Base-by-base conservation (phyloP, 805 yeast genomes). In the Suhomyces tanzawaensis region DNA sequence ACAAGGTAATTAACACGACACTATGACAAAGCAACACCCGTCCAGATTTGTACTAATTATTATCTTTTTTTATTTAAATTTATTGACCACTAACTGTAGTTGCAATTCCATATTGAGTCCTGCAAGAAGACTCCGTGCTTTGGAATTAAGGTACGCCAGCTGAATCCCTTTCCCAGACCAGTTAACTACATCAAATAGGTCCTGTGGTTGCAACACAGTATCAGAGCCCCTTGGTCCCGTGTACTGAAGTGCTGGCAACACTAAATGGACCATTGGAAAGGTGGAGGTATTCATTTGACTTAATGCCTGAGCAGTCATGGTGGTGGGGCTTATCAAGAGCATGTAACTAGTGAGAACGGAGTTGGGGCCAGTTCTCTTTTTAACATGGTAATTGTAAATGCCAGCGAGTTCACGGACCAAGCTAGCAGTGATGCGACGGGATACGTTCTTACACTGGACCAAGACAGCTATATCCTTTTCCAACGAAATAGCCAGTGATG, bases 381-480 rank as follows among this genome's bases (percentile, higher is more conserved):
- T 47, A 15, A 65, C 60, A 46, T 69, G 66, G 44, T 51, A 64
- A 34, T 60, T 51, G 48, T 72, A 72, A 2, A 76, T 72, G 1
- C 84, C 85, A 6, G 69, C 66, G 22, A 78, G 49, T 48, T 79
- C 84, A 30, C 85, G 63, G 1, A 79, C 56, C 32, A 66, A 53
- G 26, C 62, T 56, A 11, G 82, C 76, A 38, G 64, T 67, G 23
- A 77, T 62, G 36, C 69, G 66, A 3, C 57, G 54, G 19, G 56
- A 55, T 47, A 70, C 66, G 49, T 76, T 71, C 45, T 79, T 78
- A 52, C 84, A 79, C 49, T 79, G 84, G 4, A 76, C 78, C 41
- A 75, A 59, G 2, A 76, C 55, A 32, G 60, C 59, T 5, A 73
- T 62, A 30, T 65, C 67, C 12, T 54, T 39, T 14, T 39, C 37